These are phyloP conservation scores for Ocimum tenuiflorum DNA, from an alignment of 257 asterid genomes.

Conservation along the genomic window DNA sequence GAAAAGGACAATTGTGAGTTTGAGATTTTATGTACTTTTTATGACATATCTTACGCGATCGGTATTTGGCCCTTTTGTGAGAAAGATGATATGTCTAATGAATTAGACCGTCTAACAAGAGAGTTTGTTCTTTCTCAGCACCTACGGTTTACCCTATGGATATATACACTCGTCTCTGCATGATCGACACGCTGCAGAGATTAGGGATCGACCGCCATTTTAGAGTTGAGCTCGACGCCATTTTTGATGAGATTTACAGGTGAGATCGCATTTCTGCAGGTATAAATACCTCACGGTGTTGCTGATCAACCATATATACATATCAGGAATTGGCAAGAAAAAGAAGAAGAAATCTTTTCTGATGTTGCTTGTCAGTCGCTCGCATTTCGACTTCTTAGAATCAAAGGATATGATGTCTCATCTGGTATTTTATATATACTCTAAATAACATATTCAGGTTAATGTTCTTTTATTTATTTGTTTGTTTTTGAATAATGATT, in stretches of 20 bases:
- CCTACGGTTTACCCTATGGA: slow-evolving; percentile 24
- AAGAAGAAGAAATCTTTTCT: slow-evolving; percentile 23
- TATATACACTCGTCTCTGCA: slow-evolving; percentile 8
- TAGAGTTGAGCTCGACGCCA: neutral
- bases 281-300: no score
- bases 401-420: slow-evolving; percentile 20
- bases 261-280: no score
- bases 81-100: no score
- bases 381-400: slow-evolving; percentile 35
- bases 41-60: no score
- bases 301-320: no score
- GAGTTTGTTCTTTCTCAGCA: slow-evolving; percentile 6
- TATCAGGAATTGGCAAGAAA: slow-evolving; percentile 22
- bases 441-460: no score
- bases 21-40: no score
- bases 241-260: slow-evolving; percentile 23
- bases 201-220: slow-evolving; percentile 29
- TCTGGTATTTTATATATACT: slow-evolving; percentile 17
- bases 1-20: no score
- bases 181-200: slow-evolving; percentile 25
- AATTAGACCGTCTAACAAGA: no score
- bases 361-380: slow-evolving; percentile 21
- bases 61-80: no score
- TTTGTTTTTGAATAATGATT: no score
- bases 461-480: no score